Conservation (phyloP, 2,329 filamentous ascomycete species). For the Nothopassalora personata region DNA sequence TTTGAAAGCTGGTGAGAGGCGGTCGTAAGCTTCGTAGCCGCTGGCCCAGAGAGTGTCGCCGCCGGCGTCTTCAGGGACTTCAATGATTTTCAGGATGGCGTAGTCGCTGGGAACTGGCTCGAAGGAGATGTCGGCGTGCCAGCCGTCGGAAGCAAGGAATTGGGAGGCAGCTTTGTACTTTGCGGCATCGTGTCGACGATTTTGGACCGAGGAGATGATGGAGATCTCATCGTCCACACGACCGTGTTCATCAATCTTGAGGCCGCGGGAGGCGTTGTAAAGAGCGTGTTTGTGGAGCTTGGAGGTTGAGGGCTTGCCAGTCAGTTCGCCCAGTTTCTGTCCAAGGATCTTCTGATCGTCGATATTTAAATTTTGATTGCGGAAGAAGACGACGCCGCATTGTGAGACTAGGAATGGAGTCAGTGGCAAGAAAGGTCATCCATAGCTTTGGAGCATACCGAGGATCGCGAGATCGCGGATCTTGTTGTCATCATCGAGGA, state of each 20-base stretch:
- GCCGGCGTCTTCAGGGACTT: slow-evolving; percentile 51
- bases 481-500: slow-evolving; percentile 34
- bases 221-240: slow-evolving; percentile 59
- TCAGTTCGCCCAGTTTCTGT: slow-evolving; percentile 54
- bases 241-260: slow-evolving; percentile 51
- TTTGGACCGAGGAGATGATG: slow-evolving; percentile 56
- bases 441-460: slow-evolving; percentile 38
- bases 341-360: slow-evolving; percentile 61
- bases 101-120: slow-evolving; percentile 62
- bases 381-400: slow-evolving; percentile 66
- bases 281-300: slow-evolving; percentile 52
- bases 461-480: slow-evolving; percentile 49
- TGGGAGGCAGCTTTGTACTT: slow-evolving; percentile 11
- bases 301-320: slow-evolving; percentile 54
- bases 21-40: slow-evolving; percentile 62
- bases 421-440: not conserved
- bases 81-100: slow-evolving; percentile 53
- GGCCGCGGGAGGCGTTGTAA: slow-evolving; percentile 7
- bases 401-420: slow-evolving; percentile 52
- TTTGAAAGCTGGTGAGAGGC: slow-evolving; percentile 53
- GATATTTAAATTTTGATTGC: slow-evolving; percentile 49
- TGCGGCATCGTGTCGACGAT: slow-evolving; percentile 25
- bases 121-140: slow-evolving; percentile 58
- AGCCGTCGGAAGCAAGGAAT: slow-evolving; percentile 8
- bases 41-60: slow-evolving; percentile 61